phyloP scores from a whole-genome alignment of 139 green algal species.

The Penium margaritaceum region DNA sequence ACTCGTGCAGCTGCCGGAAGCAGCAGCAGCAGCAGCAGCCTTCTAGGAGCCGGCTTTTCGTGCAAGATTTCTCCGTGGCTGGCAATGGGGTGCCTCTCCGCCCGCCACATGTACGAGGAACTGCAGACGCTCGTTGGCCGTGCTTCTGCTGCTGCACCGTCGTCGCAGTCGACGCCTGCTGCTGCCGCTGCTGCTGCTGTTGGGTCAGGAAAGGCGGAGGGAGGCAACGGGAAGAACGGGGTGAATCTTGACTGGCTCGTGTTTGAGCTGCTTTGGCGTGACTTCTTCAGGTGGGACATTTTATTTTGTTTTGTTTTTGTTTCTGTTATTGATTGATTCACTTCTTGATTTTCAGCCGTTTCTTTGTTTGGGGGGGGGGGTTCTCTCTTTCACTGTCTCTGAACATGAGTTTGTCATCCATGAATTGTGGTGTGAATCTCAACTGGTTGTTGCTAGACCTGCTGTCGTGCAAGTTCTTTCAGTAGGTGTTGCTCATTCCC shows the following conservation, averaged over 20 bases:
- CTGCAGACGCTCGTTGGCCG: slow-evolving; percentile 17
- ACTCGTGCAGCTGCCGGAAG: too few relatives aligned
- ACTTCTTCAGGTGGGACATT: slow-evolving; percentile 64
- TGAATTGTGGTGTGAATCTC: neutral
- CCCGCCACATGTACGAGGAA: slow-evolving; percentile 56
- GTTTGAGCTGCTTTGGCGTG: slow-evolving; percentile 75
- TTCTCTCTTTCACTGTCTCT: neutral
- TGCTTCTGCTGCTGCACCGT: too few relatives aligned
- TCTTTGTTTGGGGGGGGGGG: neutral
- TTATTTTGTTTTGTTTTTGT: neutral
- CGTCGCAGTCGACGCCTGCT: too few relatives aligned
- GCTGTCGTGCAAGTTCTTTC: neutral
- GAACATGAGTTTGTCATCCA: too few relatives aligned
- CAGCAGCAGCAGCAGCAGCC: too few relatives aligned
- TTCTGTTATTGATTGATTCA: too few relatives aligned
- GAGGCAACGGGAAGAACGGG: neutral
- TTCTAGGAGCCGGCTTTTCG: slow-evolving; percentile 51
- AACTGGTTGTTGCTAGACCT: neutral
- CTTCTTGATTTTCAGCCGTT: too few relatives aligned
- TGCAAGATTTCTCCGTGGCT: slow-evolving; percentile 71
- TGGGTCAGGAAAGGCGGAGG: neutral
- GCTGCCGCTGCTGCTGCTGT: too few relatives aligned
- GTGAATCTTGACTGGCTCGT: slow-evolving; percentile 59
- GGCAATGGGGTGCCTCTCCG: slow-evolving; percentile 71
- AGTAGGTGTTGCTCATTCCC: too few relatives aligned